These are phyloP conservation scores for Aspergillus aculeatus DNA, from an alignment of 2,329 filamentous ascomycete species.

Conservation along the genomic window DNA sequence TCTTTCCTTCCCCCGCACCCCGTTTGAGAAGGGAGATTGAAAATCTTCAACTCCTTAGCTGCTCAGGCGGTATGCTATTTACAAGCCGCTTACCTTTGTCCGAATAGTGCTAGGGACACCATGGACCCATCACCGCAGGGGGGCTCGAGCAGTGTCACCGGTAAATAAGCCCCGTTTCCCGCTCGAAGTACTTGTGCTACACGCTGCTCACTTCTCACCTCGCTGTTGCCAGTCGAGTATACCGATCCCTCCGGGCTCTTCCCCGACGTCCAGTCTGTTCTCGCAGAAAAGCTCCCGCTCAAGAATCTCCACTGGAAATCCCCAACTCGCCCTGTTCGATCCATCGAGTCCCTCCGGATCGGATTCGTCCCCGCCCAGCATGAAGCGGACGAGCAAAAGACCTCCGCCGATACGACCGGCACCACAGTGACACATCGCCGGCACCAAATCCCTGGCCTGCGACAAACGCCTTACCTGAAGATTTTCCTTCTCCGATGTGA, in stretches of 20 bases:
- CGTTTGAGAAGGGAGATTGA: conserved; percentile 6
- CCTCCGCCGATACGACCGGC: conserved; percentile 38
- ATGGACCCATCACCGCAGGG: conserved; percentile 48
- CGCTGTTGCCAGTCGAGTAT: conserved; percentile 72
- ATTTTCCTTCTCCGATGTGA: conserved; percentile 87
- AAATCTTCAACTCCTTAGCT: neutral
- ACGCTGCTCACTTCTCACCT: conserved; percentile 21
- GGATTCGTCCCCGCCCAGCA: conserved; percentile 70
- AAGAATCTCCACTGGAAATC: conserved; percentile 97
- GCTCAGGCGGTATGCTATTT: conserved; percentile 30
- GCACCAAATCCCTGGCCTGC: conserved; percentile 91
- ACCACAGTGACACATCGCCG: conserved; percentile 56
- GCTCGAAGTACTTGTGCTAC: neutral
- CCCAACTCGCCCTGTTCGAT: conserved; percentile 82
- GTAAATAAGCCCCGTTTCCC: conserved; percentile 43
- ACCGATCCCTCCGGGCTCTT: conserved; percentile 90
- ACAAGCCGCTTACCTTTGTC: conserved; percentile 17
- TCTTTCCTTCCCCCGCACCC: neutral
- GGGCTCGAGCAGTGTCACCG: conserved; percentile 72
- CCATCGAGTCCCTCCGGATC: conserved; percentile 88
- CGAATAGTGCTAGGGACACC: conserved; percentile 31
- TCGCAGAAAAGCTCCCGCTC: conserved; percentile 77
- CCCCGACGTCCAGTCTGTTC: conserved; percentile 72
- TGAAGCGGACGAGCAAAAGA: conserved; percentile 33
- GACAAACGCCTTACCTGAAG: conserved; percentile 91